Evolutionary conservation across 305 asterid genomes (phyloP), one percentile per base, ranked within the genome.

Genomic region (Plantago coronopus): DNA sequence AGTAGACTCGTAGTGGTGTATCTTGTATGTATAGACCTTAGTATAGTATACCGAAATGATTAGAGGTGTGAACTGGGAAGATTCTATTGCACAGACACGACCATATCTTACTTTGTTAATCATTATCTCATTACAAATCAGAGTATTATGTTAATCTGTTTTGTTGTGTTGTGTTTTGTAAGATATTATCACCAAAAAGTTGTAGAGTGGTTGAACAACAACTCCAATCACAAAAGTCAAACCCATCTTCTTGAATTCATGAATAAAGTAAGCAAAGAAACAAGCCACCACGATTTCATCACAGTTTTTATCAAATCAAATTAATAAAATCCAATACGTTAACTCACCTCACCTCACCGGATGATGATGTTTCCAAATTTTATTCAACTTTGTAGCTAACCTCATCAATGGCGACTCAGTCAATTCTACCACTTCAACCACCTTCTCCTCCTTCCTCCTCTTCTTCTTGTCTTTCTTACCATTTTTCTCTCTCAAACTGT

Each of bases 391-490:
- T 22, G 57, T 55, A 57, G 31, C 54, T 43, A 15, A 59, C 57
- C 69, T 51, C 64, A 34, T 63, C 75, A 46, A 74, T 71, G 80
- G 78, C 29, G 85, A 76, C 69, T 59, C 27, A 37, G 81, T 79
- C 84, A 79, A 73, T 31, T 34, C 72, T 22, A 21, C 29, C 63
- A 54, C 43, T 50, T 56, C 29, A 25, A 31, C 38, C 9, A 31
- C 38, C 9, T 3, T 9, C 5, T 3, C 7, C 38, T 3, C 7
- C 38, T 3, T 7, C 31, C 31, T 27, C 31, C 5, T 27, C 31
- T 2, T 27, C 31, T 63, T 60, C 73, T 70, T 31, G 8, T 48
- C 27, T 7, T 57, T 38, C 21, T 34, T 23, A 17, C 43, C 56
- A 43, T 14, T 23, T 45, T 62, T 59, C 61, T 69, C 68, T 69